Evolutionary conservation across 352 stramenopile genomes (phyloP), one percentile per base, ranked within the genome.

Genomic region (Globisporangium nagaii): DNA sequence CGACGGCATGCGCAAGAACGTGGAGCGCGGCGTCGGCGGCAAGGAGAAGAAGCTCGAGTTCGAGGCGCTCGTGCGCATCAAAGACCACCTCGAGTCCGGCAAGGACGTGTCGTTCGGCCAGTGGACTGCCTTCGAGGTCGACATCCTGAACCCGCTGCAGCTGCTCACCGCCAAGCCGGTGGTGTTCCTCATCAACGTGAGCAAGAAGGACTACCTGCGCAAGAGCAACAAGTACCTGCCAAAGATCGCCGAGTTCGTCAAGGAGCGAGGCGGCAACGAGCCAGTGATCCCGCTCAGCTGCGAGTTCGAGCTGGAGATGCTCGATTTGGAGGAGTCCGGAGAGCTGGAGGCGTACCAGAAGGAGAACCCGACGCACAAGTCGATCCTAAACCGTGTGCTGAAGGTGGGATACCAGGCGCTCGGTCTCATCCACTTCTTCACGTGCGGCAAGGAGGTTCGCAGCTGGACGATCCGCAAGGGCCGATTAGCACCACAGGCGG

Each of bases 171-270:
- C 92, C 40, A 98, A 98, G 79, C 92, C 94, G 1, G 84, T 96
- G n/a, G 97, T 99, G 30, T 99, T 98, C 80, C 79, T 99, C 22
- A 93, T 99, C 41, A 99, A 99, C 75, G 85, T 99, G 48, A 98
- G 84, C 62, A 97, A 99, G 80, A 97, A 97, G 68, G 96, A 98
- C 65, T 99, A 98, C 78, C 84, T 99, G 56, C 86, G 94, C 56
- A 99, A 99, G 80, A 76, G 89, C 59, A 98, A 98, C 85, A 99
- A 99, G 76, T 94, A 93, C 71, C 75, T 99, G 45, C 88, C 95
- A 10, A 98, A 98, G 73, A 98, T 99, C 63, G 83, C 90, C 53
- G 94, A 98, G 63, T 99, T 90, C 81, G 83, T 99, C 19, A 96
- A 98, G 65, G 80, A 81, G 39, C 92, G 98, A 48, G 97, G 97